Percentiles rank a stretch among this genome's conserved stretches.
phyloP scores from a whole-genome alignment of 129 eudicot species.

The Oenanthe sinensis region DNA sequence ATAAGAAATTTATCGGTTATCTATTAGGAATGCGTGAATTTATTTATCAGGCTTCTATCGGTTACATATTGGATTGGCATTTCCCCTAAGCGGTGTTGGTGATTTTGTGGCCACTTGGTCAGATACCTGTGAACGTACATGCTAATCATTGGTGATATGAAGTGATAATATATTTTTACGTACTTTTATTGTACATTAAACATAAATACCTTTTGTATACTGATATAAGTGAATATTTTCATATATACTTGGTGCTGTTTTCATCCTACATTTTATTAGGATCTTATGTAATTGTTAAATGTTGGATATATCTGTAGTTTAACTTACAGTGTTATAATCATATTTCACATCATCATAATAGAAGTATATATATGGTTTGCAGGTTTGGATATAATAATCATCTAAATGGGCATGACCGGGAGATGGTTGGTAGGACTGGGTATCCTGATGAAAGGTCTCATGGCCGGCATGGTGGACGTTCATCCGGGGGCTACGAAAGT shows the following conservation, averaged over 20 bases:
- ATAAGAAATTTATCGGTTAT: too few species aligned
- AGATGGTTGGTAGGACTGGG: constrained; percentile 71
- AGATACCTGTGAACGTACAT: neutral
- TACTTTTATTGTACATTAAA: neutral
- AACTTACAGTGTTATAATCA: neutral
- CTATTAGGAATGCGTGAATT: neutral
- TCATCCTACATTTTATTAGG: neutral
- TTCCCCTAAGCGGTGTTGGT: neutral
- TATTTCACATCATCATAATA: neutral
- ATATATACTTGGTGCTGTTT: neutral
- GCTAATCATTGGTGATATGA: neutral
- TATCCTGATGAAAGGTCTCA: constrained; percentile 85
- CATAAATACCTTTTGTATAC: neutral
- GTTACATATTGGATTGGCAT: neutral
- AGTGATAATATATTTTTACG: neutral
- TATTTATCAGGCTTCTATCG: neutral
- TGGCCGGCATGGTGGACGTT: constrained; percentile 79
- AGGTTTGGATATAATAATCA: constrained; percentile 86
- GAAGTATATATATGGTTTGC: constrained; percentile 15
- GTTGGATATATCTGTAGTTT: neutral
- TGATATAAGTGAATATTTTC: neutral
- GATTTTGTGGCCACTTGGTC: neutral
- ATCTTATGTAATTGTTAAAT: neutral
- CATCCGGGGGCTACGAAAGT: constrained; percentile 72
- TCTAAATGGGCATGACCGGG: constrained; percentile 78